Evolutionary conservation across 805 yeast species (phyloP), one percentile per base, ranked within the genome.

Genomic region (Groenewaldozyma tartarivorans): DNA sequence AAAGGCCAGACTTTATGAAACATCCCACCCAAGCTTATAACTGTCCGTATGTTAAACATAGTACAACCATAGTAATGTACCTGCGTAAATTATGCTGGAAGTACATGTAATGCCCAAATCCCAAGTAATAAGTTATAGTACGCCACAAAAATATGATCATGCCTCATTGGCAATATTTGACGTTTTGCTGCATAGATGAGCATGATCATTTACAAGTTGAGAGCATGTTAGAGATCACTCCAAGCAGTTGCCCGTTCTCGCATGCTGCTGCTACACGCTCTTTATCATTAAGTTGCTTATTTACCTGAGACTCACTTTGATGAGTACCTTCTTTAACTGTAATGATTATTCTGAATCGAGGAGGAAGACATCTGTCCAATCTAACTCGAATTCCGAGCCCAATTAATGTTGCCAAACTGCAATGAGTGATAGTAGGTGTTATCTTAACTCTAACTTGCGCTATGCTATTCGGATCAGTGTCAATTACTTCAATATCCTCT

Each of bases 231-330:
- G 87, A 81, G 30, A 92, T 82, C n/a, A 92, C 99, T 22, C 78
- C 72, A 31, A 88, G 64, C 33, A 92, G 67, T 64, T 92, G 98
- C 43, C 83, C 95, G 54, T 92, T 92, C 56, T 92, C 98, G 61
- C 97, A 88, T 0, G 99, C 99, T 20, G 98, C 98, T 24, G 95
- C 94, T 0, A 92, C 96, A 47, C 99, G 69, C 62, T 92, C 99
- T 63, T 92, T 92, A 58, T 92, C 99, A 56, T 92, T 92, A 45
- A 92, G 71, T 63, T 92, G 99, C 57, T 90, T 90, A 62, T 92
- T 92, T 18, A 92, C 97, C 57, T 92, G 98, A 49, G 74, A 75
- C 58, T 92, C 98, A 56, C 95, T 83, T 60, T 92, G 96, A 58
- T 92, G 99, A 1, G 94, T 75, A 1, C 97, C 97, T 52, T 85